Evolutionary conservation across 495 filamentous ascomycete species (phyloP), one percentile per base, ranked within the genome.

Genomic region (Trichocladium uniseriatum): DNA sequence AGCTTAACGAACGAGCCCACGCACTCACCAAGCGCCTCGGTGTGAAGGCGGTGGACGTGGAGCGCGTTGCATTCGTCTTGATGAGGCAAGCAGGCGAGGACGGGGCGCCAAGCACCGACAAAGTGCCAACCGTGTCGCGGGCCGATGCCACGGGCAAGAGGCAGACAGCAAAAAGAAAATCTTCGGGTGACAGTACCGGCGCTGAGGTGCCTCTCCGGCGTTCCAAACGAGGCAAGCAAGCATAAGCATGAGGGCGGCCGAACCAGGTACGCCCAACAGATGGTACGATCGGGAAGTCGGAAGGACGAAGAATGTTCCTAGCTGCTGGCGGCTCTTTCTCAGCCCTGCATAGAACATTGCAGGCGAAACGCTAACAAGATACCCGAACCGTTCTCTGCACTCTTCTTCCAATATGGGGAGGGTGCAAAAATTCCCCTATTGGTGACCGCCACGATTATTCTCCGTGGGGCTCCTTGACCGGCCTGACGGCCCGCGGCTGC

Each of bases 31-130:
- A 63, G 42, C 67, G 78, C 27, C 63, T 88, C 22, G 66, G 65
- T 29, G 70, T 84, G 6, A 72, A 65, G 5, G 78, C 78, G 13
- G 62, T 71, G 16, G 78, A 86, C 38, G 60, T 87, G 16, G 85
- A 89, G 58, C 81, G 77, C 38, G 82, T 80, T 21, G 85, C 82
- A 8, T 86, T 78, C 56, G 81, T 84, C 45, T 46, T 75, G 18
- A 70, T 79, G 63, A 72, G 68, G 52, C 60, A 70, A 27, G 22
- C 45, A 8, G 31, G 19, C 13, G 43, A 51, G 44, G 19, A 22
- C 3, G 38, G 22, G 29, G 16, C 27, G 24, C 2, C 39, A 20
- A 40, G 20, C 34, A 18, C 19, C 37, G 34, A 29, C 47, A 42
- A 49, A 31, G 14, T 43, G 19, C 49, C 40, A 54, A 43, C 47